phyloP scores from a whole-genome alignment of 116 monocot genomes.

The Phalaenopsis hybrid region DNA sequence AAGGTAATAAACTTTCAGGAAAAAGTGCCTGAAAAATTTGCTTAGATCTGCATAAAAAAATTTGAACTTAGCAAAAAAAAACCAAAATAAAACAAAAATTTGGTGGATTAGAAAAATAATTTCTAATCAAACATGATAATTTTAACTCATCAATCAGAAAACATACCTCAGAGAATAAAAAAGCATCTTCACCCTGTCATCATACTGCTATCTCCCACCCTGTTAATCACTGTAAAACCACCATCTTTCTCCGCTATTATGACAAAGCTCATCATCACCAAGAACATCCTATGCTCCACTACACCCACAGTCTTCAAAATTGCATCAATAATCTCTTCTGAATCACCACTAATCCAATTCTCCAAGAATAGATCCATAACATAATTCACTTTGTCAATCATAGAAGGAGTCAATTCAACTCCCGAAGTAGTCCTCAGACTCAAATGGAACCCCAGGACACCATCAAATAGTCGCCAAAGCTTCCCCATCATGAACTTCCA shows the following conservation, averaged over 20 bases:
- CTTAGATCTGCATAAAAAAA: not conserved
- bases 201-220: constrained; percentile 7
- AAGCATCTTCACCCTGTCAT: not conserved
- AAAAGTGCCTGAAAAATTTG: not conserved
- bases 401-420: constrained; percentile 20
- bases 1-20: not conserved
- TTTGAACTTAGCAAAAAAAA: too few species aligned
- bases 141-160: not conserved
- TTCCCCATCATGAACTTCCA: constrained; percentile 38
- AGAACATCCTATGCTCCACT: constrained; percentile 83
- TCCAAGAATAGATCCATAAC: constrained; percentile 64
- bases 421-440: constrained; percentile 27
- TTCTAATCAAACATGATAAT: not conserved
- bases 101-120: not conserved
- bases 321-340: constrained; percentile 39
- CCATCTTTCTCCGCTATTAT: constrained; percentile 53
- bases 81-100: not conserved
- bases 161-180: not conserved
- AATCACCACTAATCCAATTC: constrained; percentile 45
- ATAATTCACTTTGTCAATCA: constrained; percentile 65
- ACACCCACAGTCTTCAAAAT: constrained; percentile 65
- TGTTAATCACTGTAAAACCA: constrained; percentile 31
- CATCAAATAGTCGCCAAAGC: constrained; percentile 30
- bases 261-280: constrained; percentile 63
- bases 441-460: constrained; percentile 32